Evolutionary conservation across 1,139 yeast species (phyloP).

Genomic region (Geotrichum restrictum): DNA sequence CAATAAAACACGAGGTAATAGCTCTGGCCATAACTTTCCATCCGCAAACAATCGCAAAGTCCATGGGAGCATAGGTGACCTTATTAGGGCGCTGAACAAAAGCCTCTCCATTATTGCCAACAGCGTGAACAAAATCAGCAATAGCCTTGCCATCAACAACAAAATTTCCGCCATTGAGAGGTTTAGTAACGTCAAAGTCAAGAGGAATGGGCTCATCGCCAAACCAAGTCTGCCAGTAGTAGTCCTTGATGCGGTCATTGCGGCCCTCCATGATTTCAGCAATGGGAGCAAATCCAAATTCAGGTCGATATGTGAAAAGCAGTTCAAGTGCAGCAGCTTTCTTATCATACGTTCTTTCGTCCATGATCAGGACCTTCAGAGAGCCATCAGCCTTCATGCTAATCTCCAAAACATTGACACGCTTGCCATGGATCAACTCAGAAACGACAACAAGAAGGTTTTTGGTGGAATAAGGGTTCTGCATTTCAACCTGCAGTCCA

Average conservation of each 20-base stretch:
- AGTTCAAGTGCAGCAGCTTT: conserved; percentile 71
- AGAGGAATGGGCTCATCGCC: conserved; percentile 59
- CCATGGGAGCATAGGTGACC: conserved; percentile 93
- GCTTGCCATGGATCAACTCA: conserved; percentile 71
- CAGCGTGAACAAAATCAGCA: conserved; percentile 92
- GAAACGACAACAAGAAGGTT: conserved; percentile 60
- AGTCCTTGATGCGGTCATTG: conserved; percentile 86
- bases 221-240: conserved; percentile 98
- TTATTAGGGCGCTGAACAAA: conserved; percentile 86
- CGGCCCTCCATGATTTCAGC: conserved; percentile 85
- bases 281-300: conserved; percentile 92
- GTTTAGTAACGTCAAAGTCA: conserved; percentile 55
- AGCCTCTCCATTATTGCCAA: conserved; percentile 95
- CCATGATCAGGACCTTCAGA: conserved; percentile 73
- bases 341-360: conserved; percentile 80
- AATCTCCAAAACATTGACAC: conserved; percentile 65
- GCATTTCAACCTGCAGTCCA: conserved; percentile 62
- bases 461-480: conserved; percentile 47
- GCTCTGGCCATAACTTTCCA: conserved; percentile 98
- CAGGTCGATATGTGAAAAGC: conserved; percentile 73
- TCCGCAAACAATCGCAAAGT: conserved; percentile 95
- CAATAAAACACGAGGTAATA: conserved; percentile 91
- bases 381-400: conserved; percentile 45
- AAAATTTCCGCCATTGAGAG: conserved; percentile 64
- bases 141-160: conserved; percentile 72